These are phyloP conservation scores for Diophrys sp. DNA, from an alignment of 73 alveolate species.

Conservation along the genomic window DNA sequence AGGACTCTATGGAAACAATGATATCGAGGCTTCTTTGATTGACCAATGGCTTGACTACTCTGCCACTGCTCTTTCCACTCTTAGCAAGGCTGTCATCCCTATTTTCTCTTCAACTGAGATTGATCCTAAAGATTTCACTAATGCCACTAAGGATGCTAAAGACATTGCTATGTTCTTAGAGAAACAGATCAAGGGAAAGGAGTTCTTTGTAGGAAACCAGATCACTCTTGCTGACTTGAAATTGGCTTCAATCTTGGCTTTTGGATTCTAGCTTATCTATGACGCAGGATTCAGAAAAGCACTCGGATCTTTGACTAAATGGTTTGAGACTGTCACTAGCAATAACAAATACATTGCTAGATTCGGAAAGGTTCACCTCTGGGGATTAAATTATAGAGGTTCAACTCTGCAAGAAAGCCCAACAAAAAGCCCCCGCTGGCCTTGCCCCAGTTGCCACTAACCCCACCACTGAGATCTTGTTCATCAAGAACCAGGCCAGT, in stretches of 20 bases:
- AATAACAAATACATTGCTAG: slow-evolving; percentile 15
- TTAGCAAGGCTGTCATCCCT: not conserved
- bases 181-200: slow-evolving; percentile 56
- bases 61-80: not conserved
- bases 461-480: not conserved
- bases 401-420: slow-evolving; percentile 20
- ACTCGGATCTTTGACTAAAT: slow-evolving; percentile 59
- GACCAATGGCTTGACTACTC: slow-evolving; percentile 39
- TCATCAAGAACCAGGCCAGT: not conserved
- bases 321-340: slow-evolving; percentile 62
- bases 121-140: slow-evolving; percentile 16
- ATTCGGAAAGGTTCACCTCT: slow-evolving; percentile 38
- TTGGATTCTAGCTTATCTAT: slow-evolving; percentile 59
- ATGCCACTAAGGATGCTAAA: slow-evolving; percentile 57
- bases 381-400: no score
- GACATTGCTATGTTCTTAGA: slow-evolving; percentile 56
- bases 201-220: slow-evolving; percentile 80
- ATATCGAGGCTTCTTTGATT: slow-evolving; percentile 43
- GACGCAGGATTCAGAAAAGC: slow-evolving; percentile 76
- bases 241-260: slow-evolving; percentile 62
- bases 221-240: slow-evolving; percentile 90
- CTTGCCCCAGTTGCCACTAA: not conserved
- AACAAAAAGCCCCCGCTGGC: not conserved
- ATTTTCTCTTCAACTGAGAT: not conserved
- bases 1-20: slow-evolving; percentile 38